phyloP scores from a whole-genome alignment of 2,329 filamentous ascomycete species.

The Fusarium sp. region DNA sequence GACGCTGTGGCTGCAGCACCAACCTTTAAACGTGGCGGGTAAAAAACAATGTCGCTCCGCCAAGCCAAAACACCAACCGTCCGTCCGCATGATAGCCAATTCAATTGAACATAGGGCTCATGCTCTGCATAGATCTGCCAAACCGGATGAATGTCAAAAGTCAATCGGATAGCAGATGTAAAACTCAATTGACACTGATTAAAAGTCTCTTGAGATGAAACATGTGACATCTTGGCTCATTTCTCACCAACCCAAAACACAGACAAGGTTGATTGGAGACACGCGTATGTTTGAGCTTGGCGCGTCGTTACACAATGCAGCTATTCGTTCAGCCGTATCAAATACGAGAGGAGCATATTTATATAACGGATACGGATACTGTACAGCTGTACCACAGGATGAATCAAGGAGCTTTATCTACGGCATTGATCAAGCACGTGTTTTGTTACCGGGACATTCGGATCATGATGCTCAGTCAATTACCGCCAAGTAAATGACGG shows the following conservation, averaged over 20 bases:
- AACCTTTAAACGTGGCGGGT: neutral
- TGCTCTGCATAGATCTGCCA: neutral
- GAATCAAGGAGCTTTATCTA: too few relatives aligned
- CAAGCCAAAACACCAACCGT: neutral
- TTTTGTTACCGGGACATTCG: constrained; percentile 14
- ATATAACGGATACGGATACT: neutral
- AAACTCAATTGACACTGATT: neutral
- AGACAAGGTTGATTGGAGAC: constrained; percentile 8
- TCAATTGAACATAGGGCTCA: too few relatives aligned
- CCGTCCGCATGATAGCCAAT: neutral
- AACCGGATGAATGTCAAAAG: neutral
- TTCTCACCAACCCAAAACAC: constrained; percentile 11
- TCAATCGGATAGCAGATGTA: neutral
- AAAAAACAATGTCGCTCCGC: neutral
- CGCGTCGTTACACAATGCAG: neutral
- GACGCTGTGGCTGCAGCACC: neutral
- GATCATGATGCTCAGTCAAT: constrained; percentile 7
- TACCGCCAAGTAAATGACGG: constrained; percentile 28
- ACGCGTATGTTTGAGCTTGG: constrained; percentile 21
- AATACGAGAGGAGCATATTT: neutral
- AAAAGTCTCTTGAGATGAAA: constrained; percentile 9
- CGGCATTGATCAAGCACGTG: neutral
- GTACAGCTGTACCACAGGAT: neutral
- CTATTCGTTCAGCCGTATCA: neutral
- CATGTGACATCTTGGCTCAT: constrained; percentile 18